Evolutionary conservation across 352 stramenopile genomes (phyloP), one percentile per base, ranked within the genome.

Genomic region (Pythium sp.): DNA sequence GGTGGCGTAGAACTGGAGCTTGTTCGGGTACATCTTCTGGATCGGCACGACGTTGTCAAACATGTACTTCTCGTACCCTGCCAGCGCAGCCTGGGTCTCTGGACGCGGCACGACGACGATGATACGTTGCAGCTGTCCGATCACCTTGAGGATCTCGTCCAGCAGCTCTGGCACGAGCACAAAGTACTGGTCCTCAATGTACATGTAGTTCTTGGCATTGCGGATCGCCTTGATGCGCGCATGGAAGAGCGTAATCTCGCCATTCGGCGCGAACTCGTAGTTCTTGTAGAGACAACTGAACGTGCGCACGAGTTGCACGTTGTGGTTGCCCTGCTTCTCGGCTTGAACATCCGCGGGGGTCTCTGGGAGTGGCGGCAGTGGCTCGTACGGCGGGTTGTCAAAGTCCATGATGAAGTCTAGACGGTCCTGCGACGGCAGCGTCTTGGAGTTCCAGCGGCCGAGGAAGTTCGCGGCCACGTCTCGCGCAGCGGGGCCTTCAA

Each of bases 131-230:
- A 92, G 57, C 20, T 30, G 63, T 1, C 77, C 80, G 15, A 90
- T 61, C 1, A 81, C 72, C 24, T 79, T 69, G 22, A 90, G 54
- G 9, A 92, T 59, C 0, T 75, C 78, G 11, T 80, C 64, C 0
- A 88, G 58, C 8, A 90, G 53, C 53, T 84, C 64, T 0, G 78
- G 80, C 5, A 90, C 78, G 36, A 76, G 59, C 0, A 86, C 68
- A 41, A 90, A 87, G 71, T 90, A 90, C 71, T 90, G 81, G 65
- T 90, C 81, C 47, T 90, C 79, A n/a, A 90, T 82, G 72, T 87
- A 90, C 22, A 90, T 81, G 58, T 76, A 90, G 68, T 88, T 90
- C 63, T 80, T 80, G 2, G 81, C 81, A 51, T 77, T 80, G 30
- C 68, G 66, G 47, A 88, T 80, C 12, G 76, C 81, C 64, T 90